These are phyloP conservation scores for Colletotrichum lindemuthianum DNA, from an alignment of 2,329 filamentous ascomycete species.

Conservation along the genomic window DNA sequence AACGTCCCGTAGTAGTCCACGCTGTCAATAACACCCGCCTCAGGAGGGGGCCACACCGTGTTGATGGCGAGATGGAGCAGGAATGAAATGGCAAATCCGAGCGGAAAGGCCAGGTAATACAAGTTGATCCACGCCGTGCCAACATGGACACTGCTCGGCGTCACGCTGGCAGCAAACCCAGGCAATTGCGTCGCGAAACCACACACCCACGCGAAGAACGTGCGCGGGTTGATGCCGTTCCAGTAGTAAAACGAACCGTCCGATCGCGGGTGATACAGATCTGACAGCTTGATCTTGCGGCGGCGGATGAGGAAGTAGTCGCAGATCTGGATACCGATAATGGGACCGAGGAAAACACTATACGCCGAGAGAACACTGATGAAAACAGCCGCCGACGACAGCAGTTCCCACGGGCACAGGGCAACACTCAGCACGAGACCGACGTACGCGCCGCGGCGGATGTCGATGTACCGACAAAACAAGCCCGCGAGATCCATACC, in stretches of 20 bases:
- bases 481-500: conserved; percentile 66
- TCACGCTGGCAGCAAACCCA: conserved; percentile 30
- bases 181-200: conserved; percentile 44
- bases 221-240: conserved; percentile 50
- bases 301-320: conserved; percentile 46
- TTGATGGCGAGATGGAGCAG: conserved; percentile 25
- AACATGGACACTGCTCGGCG: conserved; percentile 15
- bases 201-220: conserved; percentile 50
- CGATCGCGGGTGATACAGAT: conserved; percentile 49
- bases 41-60: conserved; percentile 28
- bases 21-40: conserved; percentile 5
- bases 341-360: conserved; percentile 49
- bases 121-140: conserved; percentile 20
- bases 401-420: conserved; percentile 62
- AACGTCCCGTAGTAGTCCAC: conserved; percentile 33
- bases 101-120: conserved; percentile 29
- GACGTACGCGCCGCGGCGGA: conserved; percentile 62
- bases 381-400: conserved; percentile 51
- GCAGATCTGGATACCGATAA: conserved; percentile 51
- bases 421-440: conserved; percentile 55
- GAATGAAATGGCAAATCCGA: conserved; percentile 30
- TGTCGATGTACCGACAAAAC: conserved; percentile 64
- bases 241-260: conserved; percentile 51
- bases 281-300: conserved; percentile 48
- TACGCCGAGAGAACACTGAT: conserved; percentile 49